Evolutionary conservation across 1,139 yeast genomes (phyloP).

Genomic region (Taphrina wiesneri): DNA sequence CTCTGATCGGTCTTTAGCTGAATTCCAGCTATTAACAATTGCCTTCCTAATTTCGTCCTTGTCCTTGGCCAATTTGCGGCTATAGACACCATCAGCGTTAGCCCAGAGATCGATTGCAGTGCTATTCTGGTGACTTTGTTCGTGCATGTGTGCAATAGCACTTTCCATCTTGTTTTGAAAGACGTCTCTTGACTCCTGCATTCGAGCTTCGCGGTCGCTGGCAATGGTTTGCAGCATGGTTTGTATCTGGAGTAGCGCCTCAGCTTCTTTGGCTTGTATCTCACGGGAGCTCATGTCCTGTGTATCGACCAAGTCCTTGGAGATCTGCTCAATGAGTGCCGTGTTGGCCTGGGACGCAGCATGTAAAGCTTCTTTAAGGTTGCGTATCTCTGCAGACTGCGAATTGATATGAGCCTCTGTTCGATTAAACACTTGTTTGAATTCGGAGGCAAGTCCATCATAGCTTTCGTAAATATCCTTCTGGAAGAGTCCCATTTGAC

Average conservation of each 20-base stretch:
- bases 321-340: conserved; percentile 12
- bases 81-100: conserved; percentile 37
- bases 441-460: conserved; percentile 41
- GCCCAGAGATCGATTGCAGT: conserved; percentile 36
- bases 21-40: conserved; percentile 37
- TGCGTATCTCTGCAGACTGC: conserved; percentile 39
- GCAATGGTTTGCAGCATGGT: neutral
- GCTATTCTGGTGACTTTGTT: neutral
- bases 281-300: neutral
- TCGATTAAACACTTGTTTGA: conserved; percentile 40
- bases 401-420: conserved; percentile 39
- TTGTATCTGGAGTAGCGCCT: conserved; percentile 8
- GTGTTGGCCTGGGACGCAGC: conserved; percentile 34
- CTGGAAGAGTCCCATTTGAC: conserved; percentile 39
- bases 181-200: neutral
- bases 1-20: conserved; percentile 38
- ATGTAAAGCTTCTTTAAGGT: conserved; percentile 38
- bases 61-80: conserved; percentile 36
- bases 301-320: conserved; percentile 26
- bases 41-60: conserved; percentile 39
- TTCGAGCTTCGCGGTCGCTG: conserved; percentile 1
- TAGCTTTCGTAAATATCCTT: conserved; percentile 40
- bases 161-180: neutral
- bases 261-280: neutral
- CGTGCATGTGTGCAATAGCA: neutral